These are phyloP conservation scores for Euclidium syriacum DNA, from an alignment of 345 rosid species.

Conservation along the genomic window DNA sequence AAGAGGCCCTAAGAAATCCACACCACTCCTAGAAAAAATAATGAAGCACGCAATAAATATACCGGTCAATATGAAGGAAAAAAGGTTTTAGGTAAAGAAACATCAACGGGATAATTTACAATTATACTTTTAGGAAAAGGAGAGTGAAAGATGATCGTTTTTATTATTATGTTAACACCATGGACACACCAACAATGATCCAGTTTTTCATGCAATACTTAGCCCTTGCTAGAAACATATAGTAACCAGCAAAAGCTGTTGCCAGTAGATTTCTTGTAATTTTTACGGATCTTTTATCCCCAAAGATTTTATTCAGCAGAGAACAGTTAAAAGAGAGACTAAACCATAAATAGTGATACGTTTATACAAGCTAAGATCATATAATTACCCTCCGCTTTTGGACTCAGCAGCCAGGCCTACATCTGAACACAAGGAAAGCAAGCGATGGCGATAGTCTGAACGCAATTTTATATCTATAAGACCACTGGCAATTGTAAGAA, in stretches of 20 bases:
- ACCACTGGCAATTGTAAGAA: constrained; percentile 80
- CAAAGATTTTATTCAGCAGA: not conserved
- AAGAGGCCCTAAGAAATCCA: constrained; percentile 91
- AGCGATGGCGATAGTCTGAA: constrained; percentile 86
- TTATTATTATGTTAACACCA: not conserved
- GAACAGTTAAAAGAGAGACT: not conserved
- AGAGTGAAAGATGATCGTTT: not conserved
- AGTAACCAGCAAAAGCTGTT: constrained; percentile 1
- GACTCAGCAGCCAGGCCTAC: constrained; percentile 98
- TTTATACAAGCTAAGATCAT: constrained; percentile 9
- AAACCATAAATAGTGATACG: not conserved
- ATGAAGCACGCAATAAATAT: constrained; percentile 4
- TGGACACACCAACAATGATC: constrained; percentile 4
- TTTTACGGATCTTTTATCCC: not conserved
- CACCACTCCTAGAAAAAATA: constrained; percentile 85
- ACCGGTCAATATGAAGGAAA: constrained; percentile 13
- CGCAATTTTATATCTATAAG: constrained; percentile 72
- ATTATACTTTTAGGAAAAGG: not conserved
- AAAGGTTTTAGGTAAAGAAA: not conserved
- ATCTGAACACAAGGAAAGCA: constrained; percentile 95
- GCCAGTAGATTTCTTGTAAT: constrained; percentile 6
- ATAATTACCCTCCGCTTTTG: constrained; percentile 80
- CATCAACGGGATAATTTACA: not conserved
- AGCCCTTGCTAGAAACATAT: constrained; percentile 4
- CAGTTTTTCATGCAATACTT: constrained; percentile 3